phyloP scores from a whole-genome alignment of 2,329 filamentous ascomycete genomes.

The Fonsecaea erecta region DNA sequence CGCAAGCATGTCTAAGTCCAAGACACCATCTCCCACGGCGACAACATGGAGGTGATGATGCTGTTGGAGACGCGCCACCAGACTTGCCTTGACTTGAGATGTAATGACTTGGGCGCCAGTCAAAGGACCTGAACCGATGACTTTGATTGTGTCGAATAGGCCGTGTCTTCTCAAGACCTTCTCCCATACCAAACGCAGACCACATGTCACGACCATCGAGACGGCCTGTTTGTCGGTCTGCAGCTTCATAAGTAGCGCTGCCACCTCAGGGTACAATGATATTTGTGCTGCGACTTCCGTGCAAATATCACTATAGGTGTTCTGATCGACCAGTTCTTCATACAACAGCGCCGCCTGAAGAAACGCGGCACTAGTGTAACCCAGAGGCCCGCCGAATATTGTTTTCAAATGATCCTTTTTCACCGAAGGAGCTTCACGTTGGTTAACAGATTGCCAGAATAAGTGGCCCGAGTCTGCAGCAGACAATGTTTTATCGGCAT shows the following conservation, averaged over 20 bases:
- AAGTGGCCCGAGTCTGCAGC: slow-evolving; percentile 3
- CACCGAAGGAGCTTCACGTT: too few relatives aligned
- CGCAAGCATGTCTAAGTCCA: neutral
- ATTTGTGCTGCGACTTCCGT: slow-evolving; percentile 1
- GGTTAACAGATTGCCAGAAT: too few relatives aligned
- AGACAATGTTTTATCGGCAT: slow-evolving; percentile 10
- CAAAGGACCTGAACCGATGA: slow-evolving; percentile 3
- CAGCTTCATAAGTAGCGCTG: neutral
- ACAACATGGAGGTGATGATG: neutral
- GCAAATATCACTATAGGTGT: neutral
- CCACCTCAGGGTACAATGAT: neutral
- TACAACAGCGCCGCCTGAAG: neutral
- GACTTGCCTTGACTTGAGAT: neutral
- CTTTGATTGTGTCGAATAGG: neutral
- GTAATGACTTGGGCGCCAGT: neutral
- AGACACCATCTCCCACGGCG: neutral
- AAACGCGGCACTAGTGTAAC: slow-evolving; percentile 1
- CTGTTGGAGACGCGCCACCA: neutral
- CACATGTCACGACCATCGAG: neutral
- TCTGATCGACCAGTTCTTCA: neutral
- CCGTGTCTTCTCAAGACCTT: neutral
- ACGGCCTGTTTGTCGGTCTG: neutral
- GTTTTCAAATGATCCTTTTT: neutral
- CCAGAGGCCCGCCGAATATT: neutral
- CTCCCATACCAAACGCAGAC: neutral